Percentiles rank a stretch among this genome's conserved stretches.
Evolutionary conservation across 2,329 filamentous ascomycete species (phyloP).

Genomic region (Elsinoe arachidis): DNA sequence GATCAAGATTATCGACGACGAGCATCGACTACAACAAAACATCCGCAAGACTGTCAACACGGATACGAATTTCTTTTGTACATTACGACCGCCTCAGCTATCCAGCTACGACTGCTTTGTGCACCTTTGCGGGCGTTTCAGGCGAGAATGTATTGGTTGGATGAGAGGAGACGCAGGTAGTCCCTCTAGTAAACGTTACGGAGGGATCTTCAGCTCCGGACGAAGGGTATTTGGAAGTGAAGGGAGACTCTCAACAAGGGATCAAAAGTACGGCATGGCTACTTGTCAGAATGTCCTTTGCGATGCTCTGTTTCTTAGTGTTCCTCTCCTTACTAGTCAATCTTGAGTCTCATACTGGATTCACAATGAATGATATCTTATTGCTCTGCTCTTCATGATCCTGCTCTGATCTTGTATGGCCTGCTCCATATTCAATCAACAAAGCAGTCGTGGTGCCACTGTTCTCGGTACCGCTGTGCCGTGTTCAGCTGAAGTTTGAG

Average conservation of each 20-base stretch:
- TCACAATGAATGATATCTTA: neutral
- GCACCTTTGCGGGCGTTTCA: neutral
- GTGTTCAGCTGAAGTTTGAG: neutral
- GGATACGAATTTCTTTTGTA: constrained; percentile 10
- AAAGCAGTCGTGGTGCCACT: too few species aligned
- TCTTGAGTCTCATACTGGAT: constrained; percentile 6
- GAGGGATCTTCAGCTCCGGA: neutral
- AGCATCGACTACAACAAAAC: neutral
- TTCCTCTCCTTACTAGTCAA: neutral
- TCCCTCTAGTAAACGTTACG: neutral
- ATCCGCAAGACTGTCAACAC: neutral
- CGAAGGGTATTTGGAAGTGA: neutral
- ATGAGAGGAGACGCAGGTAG: neutral
- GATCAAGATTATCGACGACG: neutral
- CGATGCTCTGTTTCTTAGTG: neutral
- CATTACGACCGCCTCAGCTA: neutral
- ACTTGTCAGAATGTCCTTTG: neutral
- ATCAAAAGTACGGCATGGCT: constrained; percentile 3
- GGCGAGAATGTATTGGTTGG: neutral
- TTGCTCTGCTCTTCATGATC: neutral
- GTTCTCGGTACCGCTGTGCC: neutral
- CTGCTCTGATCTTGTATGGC: too few species aligned
- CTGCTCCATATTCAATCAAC: too few species aligned
- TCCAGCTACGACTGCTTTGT: neutral
- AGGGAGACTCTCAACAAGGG: neutral